Evolutionary conservation across 805 yeast species (phyloP), one percentile per base, ranked within the genome.

Genomic region (Kodamaea leandrae): DNA sequence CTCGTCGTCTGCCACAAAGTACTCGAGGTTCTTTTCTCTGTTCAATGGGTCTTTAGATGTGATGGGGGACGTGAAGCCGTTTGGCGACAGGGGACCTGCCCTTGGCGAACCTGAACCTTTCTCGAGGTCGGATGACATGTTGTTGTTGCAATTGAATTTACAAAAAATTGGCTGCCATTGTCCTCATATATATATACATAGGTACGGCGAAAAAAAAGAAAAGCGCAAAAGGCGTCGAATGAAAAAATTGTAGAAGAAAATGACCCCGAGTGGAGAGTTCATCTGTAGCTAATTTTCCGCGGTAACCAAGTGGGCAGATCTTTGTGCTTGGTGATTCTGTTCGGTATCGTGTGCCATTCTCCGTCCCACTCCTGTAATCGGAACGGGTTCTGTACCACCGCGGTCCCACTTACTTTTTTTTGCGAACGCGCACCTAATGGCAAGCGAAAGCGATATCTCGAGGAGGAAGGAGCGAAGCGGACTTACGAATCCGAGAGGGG

Each of bases 1-100:
- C 25, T 39, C 33, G 28, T 39, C 42, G 24, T 34, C 42, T 17
- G 16, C 25, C 4, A 34, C 58, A 34, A 51, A 45, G 45, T 47
- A 56, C 17, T 53, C 54, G 23, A 46, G 47, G 26, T 47, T 40
- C 42, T 52, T 52, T 16, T 47, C 47, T 21, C 19, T 34, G 24
- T 42, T 37, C 15, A 41, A 32, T 3, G 47, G 47, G 15, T 25
- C 37, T 20, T 39, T 45, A 23, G 43, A 36, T 17, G 38, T 33
- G 18, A 39, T 25, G 4, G 43, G 44, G 6, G 21, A 6, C 6
- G 4, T 16, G 14, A 30, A 30, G 21, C 21, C 33, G 17, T 17
- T 30, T 16, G 21, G 33, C 33, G 33, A 30, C 33, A 30, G 33
- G 21, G 33, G 33, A 6, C 33, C 33, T 30, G 33, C 33, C 33